Base-by-base conservation (phyloP, 2,329 filamentous ascomycete genomes). In the Nigrograna mackinnonii region DNA sequence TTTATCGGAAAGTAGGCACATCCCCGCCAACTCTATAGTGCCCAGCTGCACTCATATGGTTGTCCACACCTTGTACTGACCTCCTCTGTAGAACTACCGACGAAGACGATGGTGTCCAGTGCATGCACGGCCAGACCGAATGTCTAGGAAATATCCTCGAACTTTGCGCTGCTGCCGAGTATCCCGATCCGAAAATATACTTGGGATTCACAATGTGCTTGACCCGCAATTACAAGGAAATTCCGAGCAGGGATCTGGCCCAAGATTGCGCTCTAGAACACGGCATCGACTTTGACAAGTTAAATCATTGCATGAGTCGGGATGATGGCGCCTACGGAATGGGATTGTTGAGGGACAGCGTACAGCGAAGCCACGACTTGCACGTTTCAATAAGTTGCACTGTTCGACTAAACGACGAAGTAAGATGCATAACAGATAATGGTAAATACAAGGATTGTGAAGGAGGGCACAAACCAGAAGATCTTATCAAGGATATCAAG, bases 151-250 rank as follows among this genome's bases (percentile, higher is more conserved):
- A 99, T 72, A 95, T 96, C 65, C 78, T 99, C 68, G 87, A 96
- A 67, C 86, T 99, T 37, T 99, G 94, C 72, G 91, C 91, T 22
- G 85, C 85, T 45, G 78, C 86, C 50, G 79, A 94, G 22, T 94
- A 94, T 62, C 87, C 89, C 21, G 84, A 91, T 52, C 88, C 89
- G 22, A 94, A 95, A 70, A 88, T 85, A 52, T 91, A 87, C 58
- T 83, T 99, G 17, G 92, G 92, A 47, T 99, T 97, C 71, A 86
- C 90, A 43, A 94, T 95, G 80, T 99, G 94, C 72, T 73, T 99
- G 43, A 84, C 85, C 17, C 80, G 79, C 49, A 81, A 91, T 48
- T 99, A 91, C 69, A 41, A 76, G 17, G 70, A 84, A 6, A 96
- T 99, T 22, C 92, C 94, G 2, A 77, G 88, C 22, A 81, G 86